phyloP scores from a whole-genome alignment of 1,284 basidiomycete genomes.

The Ustilago lituana region DNA sequence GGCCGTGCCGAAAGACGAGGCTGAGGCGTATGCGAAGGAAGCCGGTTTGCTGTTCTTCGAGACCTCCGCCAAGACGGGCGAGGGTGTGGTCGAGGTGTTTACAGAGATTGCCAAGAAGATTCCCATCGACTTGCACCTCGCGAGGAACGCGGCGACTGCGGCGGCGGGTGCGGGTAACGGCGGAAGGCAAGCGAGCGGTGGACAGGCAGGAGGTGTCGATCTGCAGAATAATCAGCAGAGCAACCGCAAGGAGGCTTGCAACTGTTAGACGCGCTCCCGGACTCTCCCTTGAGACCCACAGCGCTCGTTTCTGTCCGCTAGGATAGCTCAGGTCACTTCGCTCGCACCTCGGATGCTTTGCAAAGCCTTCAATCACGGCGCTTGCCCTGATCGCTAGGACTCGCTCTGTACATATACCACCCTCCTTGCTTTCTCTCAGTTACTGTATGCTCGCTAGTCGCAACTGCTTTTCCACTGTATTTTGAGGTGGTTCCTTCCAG shows the following conservation, averaged over 20 bases:
- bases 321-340: neutral
- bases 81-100: conserved; percentile 95
- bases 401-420: conserved; percentile 33
- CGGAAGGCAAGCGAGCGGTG: conserved; percentile 35
- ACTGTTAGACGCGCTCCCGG: conserved; percentile 37
- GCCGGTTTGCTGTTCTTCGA: conserved; percentile 94
- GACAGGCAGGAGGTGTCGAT: conserved; percentile 44
- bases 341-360: too few species aligned
- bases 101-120: conserved; percentile 75
- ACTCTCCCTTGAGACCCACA: neutral
- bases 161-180: conserved; percentile 30
- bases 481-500: too few species aligned
- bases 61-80: conserved; percentile 96
- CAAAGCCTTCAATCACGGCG: too few species aligned
- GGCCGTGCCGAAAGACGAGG: conserved; percentile 76
- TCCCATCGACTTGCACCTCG: conserved; percentile 55
- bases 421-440: conserved; percentile 2
- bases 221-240: conserved; percentile 39
- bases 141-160: conserved; percentile 41
- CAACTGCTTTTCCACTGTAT: too few species aligned
- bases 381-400: neutral
- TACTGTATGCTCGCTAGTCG: conserved; percentile 2
- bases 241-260: conserved; percentile 53
- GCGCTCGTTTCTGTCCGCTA: neutral
- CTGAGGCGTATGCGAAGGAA: conserved; percentile 94